Percentiles rank a stretch among this genome's conserved stretches.
phyloP scores from a whole-genome alignment of 2,329 filamentous ascomycete species.

The Exserohilum turcica region DNA sequence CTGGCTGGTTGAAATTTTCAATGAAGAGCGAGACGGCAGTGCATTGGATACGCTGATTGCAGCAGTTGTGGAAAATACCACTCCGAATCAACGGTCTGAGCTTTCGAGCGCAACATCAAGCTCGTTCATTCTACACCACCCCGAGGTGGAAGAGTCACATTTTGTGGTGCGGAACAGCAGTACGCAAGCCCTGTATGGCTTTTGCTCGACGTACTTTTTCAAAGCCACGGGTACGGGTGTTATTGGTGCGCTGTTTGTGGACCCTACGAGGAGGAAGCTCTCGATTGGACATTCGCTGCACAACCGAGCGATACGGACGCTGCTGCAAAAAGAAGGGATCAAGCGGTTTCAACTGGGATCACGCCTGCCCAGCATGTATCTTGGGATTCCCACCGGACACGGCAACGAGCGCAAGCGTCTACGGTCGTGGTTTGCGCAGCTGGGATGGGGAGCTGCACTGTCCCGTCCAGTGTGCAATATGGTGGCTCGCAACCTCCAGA shows the following conservation, averaged over 20 bases:
- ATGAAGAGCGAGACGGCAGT: conserved; percentile 74
- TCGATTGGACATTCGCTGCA: conserved; percentile 91
- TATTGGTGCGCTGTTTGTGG: conserved; percentile 86
- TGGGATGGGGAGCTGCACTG: conserved; percentile 80
- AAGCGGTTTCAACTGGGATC: conserved; percentile 82
- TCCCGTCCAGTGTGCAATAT: conserved; percentile 72
- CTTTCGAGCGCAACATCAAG: conserved; percentile 71
- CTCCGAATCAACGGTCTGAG: conserved; percentile 70
- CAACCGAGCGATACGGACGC: conserved; percentile 76
- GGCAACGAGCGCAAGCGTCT: conserved; percentile 63
- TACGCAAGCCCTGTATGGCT: conserved; percentile 88
- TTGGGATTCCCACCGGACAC: conserved; percentile 77
- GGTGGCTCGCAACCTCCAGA: conserved; percentile 71
- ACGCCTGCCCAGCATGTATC: conserved; percentile 81
- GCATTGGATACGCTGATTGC: conserved; percentile 77
- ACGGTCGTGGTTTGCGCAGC: conserved; percentile 83
- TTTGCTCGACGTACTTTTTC: conserved; percentile 86
- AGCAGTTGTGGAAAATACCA: conserved; percentile 68
- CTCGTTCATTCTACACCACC: conserved; percentile 75
- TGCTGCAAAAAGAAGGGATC: conserved; percentile 73
- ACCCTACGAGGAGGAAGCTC: conserved; percentile 81
- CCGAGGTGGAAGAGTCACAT: conserved; percentile 77
- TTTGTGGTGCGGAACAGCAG: conserved; percentile 94
- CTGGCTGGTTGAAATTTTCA: conserved; percentile 91
- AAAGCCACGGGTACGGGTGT: conserved; percentile 72